Base-by-base conservation (phyloP, 2,329 filamentous ascomycete genomes). In the Coniella vitis region DNA sequence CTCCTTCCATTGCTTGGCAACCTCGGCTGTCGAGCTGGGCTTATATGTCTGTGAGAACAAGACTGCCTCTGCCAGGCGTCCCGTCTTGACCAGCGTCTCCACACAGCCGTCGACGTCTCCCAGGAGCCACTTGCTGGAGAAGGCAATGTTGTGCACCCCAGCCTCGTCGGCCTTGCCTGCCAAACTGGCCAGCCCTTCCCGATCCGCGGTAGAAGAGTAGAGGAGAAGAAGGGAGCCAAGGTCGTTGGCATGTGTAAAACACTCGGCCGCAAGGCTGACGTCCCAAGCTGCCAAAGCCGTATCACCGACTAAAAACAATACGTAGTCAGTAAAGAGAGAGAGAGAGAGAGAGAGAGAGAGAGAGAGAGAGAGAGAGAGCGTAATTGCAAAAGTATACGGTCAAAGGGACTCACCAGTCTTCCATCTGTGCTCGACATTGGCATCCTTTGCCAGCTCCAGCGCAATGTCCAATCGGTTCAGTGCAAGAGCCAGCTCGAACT, bases 31-130 rank as follows among this genome's bases (percentile, higher is more conserved):
- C 22, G 83, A 66, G 55, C 85, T 90, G 1, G 93, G 93, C 71
- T 90, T 93, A 69, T 97, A 98, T 3, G 91, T 98, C 69, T 97
- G 91, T 4, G 89, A 82, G 65, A 97, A 95, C 22, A 98, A 75
- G 0, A 90, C 90, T 0, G 93, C 87, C 68, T 98, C 93, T 0
- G 90, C 84, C 32, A 83, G 70, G 39, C 93, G 79, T 56, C 84
- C 84, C 0, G 91, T 96, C 65, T 84, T 82, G 41, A 81, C 75
- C 10, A 98, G 78, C 7, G 94, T 76, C 49, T 89, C 81, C 19
- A 91, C 81, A 62, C 90, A 96, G 17, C 78, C 86, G 22, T 88
- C 80, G 0, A 95, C 72, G 60, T 97, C 88, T 16, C 84, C 87
- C 2, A 94, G 70, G 48, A 93, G 81, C 91, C 91, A 97, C 56